These are phyloP conservation scores for Fusarium setosum DNA, from an alignment of 2,329 filamentous ascomycete species.

Conservation along the genomic window DNA sequence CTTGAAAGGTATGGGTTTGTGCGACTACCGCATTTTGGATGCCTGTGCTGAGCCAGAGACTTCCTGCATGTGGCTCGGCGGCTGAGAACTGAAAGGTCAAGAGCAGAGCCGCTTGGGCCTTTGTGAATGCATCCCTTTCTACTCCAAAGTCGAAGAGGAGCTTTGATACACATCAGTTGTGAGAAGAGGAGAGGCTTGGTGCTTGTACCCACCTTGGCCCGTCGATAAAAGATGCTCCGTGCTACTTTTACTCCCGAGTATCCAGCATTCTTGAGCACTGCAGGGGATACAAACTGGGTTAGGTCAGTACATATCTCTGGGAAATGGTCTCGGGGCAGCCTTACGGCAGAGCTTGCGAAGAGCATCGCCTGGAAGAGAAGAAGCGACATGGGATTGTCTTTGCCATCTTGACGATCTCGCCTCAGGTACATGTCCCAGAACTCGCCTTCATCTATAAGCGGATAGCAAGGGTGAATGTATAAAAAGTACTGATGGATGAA, in stretches of 20 bases:
- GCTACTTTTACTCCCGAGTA: slow-evolving; percentile 29
- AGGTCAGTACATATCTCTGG: background rate
- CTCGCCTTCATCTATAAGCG: slow-evolving; percentile 15
- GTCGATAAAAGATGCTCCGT: slow-evolving; percentile 29
- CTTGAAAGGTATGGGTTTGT: slow-evolving; percentile 26
- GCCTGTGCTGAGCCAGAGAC: slow-evolving; percentile 27
- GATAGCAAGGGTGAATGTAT: slow-evolving; percentile 31
- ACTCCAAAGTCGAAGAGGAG: slow-evolving; percentile 26
- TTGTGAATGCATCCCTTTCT: slow-evolving; percentile 23
- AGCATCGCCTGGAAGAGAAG: slow-evolving; percentile 24
- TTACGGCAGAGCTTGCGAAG: slow-evolving; percentile 30
- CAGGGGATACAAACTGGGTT: slow-evolving; percentile 27
- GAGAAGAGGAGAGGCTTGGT: background rate
- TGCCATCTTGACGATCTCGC: background rate
- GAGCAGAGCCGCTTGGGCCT: slow-evolving; percentile 22
- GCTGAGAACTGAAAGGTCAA: slow-evolving; percentile 33
- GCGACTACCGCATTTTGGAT: slow-evolving; percentile 31
- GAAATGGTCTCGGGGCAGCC: accelerated
- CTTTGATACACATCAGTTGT: background rate
- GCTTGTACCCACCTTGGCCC: slow-evolving; percentile 12
- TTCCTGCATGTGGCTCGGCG: slow-evolving; percentile 27
- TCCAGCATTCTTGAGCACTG: slow-evolving; percentile 29
- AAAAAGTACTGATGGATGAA: slow-evolving; percentile 12
- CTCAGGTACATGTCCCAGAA: slow-evolving; percentile 32
- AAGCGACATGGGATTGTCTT: slow-evolving; percentile 5